Base-by-base conservation (phyloP, 2,329 filamentous ascomycete genomes). In the Arthrinium phaeospermum region DNA sequence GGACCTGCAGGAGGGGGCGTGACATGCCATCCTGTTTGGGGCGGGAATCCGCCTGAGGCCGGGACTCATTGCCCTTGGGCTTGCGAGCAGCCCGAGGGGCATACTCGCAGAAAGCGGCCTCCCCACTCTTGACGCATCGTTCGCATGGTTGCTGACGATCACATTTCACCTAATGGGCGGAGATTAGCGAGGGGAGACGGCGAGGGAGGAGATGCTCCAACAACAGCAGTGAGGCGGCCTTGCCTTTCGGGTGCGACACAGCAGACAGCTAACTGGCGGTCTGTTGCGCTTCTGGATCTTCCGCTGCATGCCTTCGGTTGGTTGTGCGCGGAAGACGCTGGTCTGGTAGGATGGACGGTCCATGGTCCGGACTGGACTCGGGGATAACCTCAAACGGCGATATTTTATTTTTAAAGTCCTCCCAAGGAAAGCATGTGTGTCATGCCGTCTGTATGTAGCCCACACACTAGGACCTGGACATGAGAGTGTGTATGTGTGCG, bases 121-220 rank as follows among this genome's bases (percentile, higher is more conserved):
- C 79, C 57, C 80, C 81, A 70, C 80, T 82, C 74, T 82, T 83
- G 57, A 81, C 74, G 72, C 82, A 84, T 72, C 83, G 79, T 70
- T 80, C 80, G 76, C 82, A 84, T n/a, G 82, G 82, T 64, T 81
- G 77, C 69, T 81, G 78, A 49, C 82, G 80, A 72, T 83, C 82
- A 75, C 82, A 84, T 80, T 83, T 83, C 67, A 82, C 79, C 76
- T 78, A 79, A 69, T 4, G 24, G 12, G 37, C 53, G 34, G 41
- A 41, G 45, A 41, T 30, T 46, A 61, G 45, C 69, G 34, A 46
- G 16, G 37, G n/a, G 49, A 16, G 69, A 34, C 24, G 34, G 16
- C 47, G 53, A 67, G 8, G 24, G 27, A 67, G 69, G 22, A 71
- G 46, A 69, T 46, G 61, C 51, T 49, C 57, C 70, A 47, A 19